These are phyloP conservation scores for Cydonia oblonga DNA, from an alignment of 331 rosid species.

Conservation along the genomic window DNA sequence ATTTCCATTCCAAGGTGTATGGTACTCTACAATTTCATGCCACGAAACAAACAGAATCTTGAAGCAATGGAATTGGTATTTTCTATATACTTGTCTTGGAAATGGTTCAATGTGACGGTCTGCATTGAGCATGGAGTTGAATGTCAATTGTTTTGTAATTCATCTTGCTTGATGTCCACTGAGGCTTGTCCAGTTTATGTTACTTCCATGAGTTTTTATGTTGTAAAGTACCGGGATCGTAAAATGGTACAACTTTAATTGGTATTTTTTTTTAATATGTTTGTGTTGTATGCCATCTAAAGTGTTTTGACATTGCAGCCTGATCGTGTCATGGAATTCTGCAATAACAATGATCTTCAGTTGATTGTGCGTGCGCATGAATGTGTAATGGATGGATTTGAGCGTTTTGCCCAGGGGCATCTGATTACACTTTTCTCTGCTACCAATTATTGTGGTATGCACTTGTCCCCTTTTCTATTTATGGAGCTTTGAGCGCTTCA, in stretches of 20 bases:
- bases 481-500: not conserved
- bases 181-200: not conserved
- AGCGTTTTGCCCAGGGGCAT: constrained; percentile 99
- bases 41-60: not conserved
- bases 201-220: not conserved
- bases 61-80: not conserved
- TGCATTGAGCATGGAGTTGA: not conserved
- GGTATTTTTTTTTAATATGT: not conserved
- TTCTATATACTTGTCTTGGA: not conserved
- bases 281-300: constrained; percentile 6
- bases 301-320: constrained; percentile 57
- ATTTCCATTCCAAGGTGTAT: not conserved
- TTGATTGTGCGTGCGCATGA: constrained; percentile 97
- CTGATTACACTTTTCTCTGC: constrained; percentile 96
- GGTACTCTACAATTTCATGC: not conserved
- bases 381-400: constrained; percentile 99
- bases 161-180: not conserved
- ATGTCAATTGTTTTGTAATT: not conserved
- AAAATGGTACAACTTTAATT: not conserved
- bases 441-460: constrained; percentile 89
- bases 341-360: constrained; percentile 98
- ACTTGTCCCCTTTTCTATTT: constrained; percentile 6
- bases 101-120: not conserved
- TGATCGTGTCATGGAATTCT: constrained; percentile 98
- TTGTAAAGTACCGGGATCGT: not conserved